Conservation (phyloP, 495 filamentous ascomycete genomes). For the Hypoxylon intermedium region DNA sequence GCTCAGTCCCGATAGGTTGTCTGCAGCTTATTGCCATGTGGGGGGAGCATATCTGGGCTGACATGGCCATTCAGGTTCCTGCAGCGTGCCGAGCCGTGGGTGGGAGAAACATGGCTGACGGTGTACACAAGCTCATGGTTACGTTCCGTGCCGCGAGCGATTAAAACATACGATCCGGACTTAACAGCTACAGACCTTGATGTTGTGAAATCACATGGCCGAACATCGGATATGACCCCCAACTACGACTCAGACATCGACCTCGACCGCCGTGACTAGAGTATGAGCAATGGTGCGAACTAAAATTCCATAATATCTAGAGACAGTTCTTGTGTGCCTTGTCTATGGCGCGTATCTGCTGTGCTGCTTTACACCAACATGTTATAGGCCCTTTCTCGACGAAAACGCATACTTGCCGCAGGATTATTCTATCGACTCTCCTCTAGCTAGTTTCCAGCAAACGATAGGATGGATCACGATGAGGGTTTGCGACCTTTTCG, state of each 20-base stretch:
- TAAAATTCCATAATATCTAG: conserved; percentile 9
- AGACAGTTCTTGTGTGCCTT: conserved; percentile 15
- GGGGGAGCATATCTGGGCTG: conserved; percentile 6
- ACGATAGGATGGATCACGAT: too few species aligned
- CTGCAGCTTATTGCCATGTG: conserved; percentile 22
- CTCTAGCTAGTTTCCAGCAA: too few species aligned
- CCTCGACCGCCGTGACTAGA: neutral
- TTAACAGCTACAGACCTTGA: neutral
- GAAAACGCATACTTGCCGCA: neutral
- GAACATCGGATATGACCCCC: conserved; percentile 12
- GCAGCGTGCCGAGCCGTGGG: conserved; percentile 17
- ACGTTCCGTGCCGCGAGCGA: conserved; percentile 14
- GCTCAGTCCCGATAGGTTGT: conserved; percentile 23
- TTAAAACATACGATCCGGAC: conserved; percentile 16
- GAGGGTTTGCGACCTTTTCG: neutral
- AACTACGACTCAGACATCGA: conserved; percentile 9
- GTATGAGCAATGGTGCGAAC: conserved; percentile 4
- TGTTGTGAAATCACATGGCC: conserved; percentile 3
- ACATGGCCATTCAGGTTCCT: conserved; percentile 15
- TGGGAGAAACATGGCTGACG: conserved; percentile 14
- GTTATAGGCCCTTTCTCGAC: conserved; percentile 1
- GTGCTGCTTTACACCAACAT: conserved; percentile 8
- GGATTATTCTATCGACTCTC: neutral
- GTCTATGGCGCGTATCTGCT: conserved; percentile 2
- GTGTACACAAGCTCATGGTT: conserved; percentile 6